Base-by-base conservation (phyloP, 2,329 filamentous ascomycete genomes). In the Penicillium psychrosexuale region DNA sequence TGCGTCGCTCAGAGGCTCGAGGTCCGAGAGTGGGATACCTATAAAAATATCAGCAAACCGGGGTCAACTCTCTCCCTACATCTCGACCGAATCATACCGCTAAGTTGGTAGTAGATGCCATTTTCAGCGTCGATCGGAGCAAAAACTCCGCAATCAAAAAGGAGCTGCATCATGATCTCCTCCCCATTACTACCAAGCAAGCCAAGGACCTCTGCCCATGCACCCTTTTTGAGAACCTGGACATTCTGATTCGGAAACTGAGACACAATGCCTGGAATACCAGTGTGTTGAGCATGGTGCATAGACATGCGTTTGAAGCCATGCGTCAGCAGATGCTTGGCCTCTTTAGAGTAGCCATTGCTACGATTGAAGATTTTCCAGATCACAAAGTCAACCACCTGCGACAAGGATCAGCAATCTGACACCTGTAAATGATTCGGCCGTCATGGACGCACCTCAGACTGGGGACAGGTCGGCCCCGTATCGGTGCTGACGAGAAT, bases 111-210 rank as follows among this genome's bases (percentile, higher is more conserved):
- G 66, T 88, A 87, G 64, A 90, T 91, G 2, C 82, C 82, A 51
- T 75, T 78, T 11, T 82, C 82, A 24, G 77, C 77, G 37, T 83
- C 74, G 11, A 95, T 72, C 4, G 82, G 75, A 12, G 83, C 65
- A 67, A 94, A 99, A 6, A 97, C 75, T 7, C 89, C 88, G 69
- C 87, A 90, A 57, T 94, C 84, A 2, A 92, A 72, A 5, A 97
- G 78, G 55, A 96, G 75, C 62, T 88, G 82, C 48, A 90, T 80
- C 83, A 97, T 90, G 56, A 93, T 85, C 24, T 80, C 79, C 58
- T 95, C 89, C 3, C 90, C 90, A 45, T 84, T 84, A 56, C 81
- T 81, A 0, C 93, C 94, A 11, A 97, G 75, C 5, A 96, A 75
- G 27, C 81, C 78, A 17, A 95, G 81, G 11, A 97, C 68, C 53